phyloP scores from a whole-genome alignment of 139 green algal genomes.

The Limnomonas spitsbergensis region DNA sequence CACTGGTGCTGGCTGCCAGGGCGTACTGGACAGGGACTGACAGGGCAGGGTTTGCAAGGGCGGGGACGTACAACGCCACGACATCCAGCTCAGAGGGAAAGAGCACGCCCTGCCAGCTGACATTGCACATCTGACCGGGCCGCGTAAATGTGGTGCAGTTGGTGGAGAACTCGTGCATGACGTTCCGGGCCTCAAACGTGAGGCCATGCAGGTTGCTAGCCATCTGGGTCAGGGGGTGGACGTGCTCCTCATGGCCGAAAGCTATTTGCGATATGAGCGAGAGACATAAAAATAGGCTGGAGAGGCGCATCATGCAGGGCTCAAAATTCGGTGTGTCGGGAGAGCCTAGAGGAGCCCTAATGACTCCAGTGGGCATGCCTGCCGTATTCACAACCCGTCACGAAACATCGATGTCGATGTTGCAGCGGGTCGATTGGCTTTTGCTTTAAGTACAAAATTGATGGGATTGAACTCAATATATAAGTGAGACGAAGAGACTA shows the following conservation, averaged over 20 bases:
- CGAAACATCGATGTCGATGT: too few relatives aligned
- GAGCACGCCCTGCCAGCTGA: not conserved
- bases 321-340: not conserved
- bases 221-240: not conserved
- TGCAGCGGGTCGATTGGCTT: too few relatives aligned
- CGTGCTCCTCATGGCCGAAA: not conserved
- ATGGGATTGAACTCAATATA: too few relatives aligned
- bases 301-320: too few relatives aligned
- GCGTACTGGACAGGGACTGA: slow-evolving; percentile 4
- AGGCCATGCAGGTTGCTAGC: not conserved
- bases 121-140: not conserved
- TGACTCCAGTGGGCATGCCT: not conserved
- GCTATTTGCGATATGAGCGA: too few relatives aligned
- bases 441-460: too few relatives aligned
- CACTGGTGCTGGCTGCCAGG: not conserved
- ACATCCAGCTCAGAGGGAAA: not conserved
- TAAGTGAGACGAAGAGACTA: too few relatives aligned
- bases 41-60: not conserved
- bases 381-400: not conserved
- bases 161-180: not conserved
- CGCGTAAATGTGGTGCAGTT: not conserved
- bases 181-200: not conserved
- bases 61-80: not conserved
- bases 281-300: too few relatives aligned
- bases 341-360: not conserved